These are phyloP conservation scores for Rhizopogon sp. DNA, from an alignment of 768 basidiomycete genomes.

Conservation along the genomic window DNA sequence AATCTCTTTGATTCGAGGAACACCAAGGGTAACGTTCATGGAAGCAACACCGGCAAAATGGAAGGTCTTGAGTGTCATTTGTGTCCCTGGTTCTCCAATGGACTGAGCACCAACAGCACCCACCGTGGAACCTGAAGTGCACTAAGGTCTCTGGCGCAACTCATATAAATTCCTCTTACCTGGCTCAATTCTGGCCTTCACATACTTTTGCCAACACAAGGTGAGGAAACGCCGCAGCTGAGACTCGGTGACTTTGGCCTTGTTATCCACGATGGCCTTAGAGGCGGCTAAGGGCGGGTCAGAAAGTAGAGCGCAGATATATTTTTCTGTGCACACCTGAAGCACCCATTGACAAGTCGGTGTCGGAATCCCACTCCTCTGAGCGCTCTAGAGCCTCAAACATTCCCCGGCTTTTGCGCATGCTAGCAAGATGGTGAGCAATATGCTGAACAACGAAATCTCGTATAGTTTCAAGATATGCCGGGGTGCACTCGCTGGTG, in stretches of 20 bases:
- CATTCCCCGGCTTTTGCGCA: conserved; percentile 74
- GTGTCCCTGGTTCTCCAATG: conserved; percentile 98
- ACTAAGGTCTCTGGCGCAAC: background rate
- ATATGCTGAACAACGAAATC: conserved; percentile 68
- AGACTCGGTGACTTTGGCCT: conserved; percentile 77
- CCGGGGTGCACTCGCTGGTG: conserved; percentile 61
- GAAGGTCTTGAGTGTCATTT: conserved; percentile 99
- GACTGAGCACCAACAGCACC: conserved; percentile 99
- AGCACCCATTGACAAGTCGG: conserved; percentile 72
- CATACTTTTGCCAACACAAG: conserved; percentile 88
- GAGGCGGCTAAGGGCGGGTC: conserved; percentile 45
- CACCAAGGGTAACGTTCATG: conserved; percentile 99
- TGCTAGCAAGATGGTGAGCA: conserved; percentile 56
- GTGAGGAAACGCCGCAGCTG: conserved; percentile 80
- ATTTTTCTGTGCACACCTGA: conserved; percentile 42
- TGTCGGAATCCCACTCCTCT: conserved; percentile 73
- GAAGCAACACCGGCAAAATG: conserved; percentile 99
- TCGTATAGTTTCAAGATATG: conserved; percentile 65
- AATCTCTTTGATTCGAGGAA: conserved; percentile 99
- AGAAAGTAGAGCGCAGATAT: background rate
- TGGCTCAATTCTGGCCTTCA: conserved; percentile 95
- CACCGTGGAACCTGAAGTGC: conserved; percentile 78
- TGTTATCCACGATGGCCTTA: conserved; percentile 80
- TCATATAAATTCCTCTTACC: conserved; percentile 36
- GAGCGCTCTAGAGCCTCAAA: conserved; percentile 73